Evolutionary conservation across 1,284 basidiomycete genomes (phyloP).

Genomic region (Athelia sp.): DNA sequence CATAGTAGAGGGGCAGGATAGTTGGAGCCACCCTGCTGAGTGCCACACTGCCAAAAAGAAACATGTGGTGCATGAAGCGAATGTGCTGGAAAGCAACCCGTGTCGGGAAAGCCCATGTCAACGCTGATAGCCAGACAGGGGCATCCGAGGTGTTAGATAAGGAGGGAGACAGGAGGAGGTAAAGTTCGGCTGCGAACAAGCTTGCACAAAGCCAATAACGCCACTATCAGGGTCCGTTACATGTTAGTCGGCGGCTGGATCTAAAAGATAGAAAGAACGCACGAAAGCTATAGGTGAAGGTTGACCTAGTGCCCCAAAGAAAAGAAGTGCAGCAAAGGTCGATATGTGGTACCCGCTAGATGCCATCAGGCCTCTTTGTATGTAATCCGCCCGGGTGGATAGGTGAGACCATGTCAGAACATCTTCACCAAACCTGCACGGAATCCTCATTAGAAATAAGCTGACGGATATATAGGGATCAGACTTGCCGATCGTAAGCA

Average conservation of each 20-base stretch:
- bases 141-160: constrained; percentile 21
- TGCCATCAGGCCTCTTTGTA: constrained; percentile 62
- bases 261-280: constrained; percentile 26
- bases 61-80: constrained; percentile 71
- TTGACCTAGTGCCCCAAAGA: constrained; percentile 59
- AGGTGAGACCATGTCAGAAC: constrained; percentile 66
- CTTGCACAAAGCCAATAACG: constrained; percentile 63
- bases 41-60: constrained; percentile 67
- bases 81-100: constrained; percentile 71
- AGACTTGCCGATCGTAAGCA: constrained; percentile 75
- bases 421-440: constrained; percentile 66
- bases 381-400: constrained; percentile 63
- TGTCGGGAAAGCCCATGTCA: constrained; percentile 54
- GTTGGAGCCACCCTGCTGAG: constrained; percentile 63
- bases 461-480: neutral
- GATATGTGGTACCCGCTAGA: constrained; percentile 72
- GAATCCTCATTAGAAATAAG: constrained; percentile 5
- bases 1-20: constrained; percentile 37
- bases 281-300: constrained; percentile 64
- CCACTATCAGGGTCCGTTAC: constrained; percentile 52
- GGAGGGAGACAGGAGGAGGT: constrained; percentile 54
- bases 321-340: constrained; percentile 53
- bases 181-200: constrained; percentile 57
- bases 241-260: constrained; percentile 5
- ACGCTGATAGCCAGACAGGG: constrained; percentile 24